These are phyloP conservation scores for Gamarada debralockiae DNA, from an alignment of 495 filamentous ascomycete species.

Conservation along the genomic window DNA sequence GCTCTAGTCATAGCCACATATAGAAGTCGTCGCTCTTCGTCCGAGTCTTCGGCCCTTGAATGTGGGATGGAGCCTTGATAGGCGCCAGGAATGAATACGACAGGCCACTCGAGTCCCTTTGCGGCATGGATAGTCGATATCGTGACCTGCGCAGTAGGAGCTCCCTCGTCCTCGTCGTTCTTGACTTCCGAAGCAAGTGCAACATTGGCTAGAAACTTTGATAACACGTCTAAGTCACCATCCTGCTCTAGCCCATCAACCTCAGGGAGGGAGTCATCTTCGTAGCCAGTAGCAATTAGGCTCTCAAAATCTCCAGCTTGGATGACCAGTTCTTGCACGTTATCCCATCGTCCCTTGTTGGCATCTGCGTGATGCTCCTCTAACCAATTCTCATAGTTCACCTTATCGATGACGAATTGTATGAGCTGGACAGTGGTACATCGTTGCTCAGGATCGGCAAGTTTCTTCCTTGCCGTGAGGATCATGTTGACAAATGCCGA, in stretches of 20 bases:
- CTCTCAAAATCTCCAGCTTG: slow-evolving; percentile 69
- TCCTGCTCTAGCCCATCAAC: slow-evolving; percentile 73
- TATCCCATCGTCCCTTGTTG: slow-evolving; percentile 82
- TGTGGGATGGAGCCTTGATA: slow-evolving; percentile 95
- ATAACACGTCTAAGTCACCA: slow-evolving; percentile 64
- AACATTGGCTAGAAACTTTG: slow-evolving; percentile 85
- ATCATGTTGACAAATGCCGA: slow-evolving; percentile 60
- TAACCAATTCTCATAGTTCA: slow-evolving; percentile 71
- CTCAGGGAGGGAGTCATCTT: slow-evolving; percentile 68
- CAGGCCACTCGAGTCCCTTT: slow-evolving; percentile 96
- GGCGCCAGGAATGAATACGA: slow-evolving; percentile 89
- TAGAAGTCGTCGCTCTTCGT: slow-evolving; percentile 86
- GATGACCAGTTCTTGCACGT: slow-evolving; percentile 80
- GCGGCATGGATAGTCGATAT: slow-evolving; percentile 97
- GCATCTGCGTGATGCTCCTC: slow-evolving; percentile 67
- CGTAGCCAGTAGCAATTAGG: slow-evolving; percentile 28
- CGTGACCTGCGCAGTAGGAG: slow-evolving; percentile 65
- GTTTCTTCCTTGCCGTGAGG: slow-evolving; percentile 52
- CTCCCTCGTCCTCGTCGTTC: slow-evolving; percentile 52
- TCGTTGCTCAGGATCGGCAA: slow-evolving; percentile 42
- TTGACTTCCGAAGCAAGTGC: slow-evolving; percentile 76
- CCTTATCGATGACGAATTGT: slow-evolving; percentile 65
- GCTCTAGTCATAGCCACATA: slow-evolving; percentile 99
- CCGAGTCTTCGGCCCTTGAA: slow-evolving; percentile 80
- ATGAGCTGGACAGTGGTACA: slow-evolving; percentile 67